Conservation (phyloP, 2,329 filamentous ascomycete genomes). For the Xylaria sp. region DNA sequence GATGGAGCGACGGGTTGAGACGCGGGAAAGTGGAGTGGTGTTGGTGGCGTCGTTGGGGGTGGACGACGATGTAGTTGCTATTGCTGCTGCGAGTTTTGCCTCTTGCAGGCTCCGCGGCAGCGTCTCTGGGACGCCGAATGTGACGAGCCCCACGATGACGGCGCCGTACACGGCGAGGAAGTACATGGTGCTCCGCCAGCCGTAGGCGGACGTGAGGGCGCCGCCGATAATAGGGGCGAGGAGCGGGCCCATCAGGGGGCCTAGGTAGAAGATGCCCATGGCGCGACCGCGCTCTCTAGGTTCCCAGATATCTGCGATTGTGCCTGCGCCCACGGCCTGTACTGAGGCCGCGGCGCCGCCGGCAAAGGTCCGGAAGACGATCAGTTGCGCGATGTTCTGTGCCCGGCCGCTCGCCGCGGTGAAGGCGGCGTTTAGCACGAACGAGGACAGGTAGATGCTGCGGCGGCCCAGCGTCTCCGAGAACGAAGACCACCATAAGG, state of each 20-base stretch:
- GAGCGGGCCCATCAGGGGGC: conserved; percentile 79
- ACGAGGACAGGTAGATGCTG: conserved; percentile 82
- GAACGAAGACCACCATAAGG: conserved; percentile 88
- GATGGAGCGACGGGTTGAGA: conserved; percentile 71
- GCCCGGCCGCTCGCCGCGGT: conserved; percentile 76
- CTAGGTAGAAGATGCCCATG: conserved; percentile 87
- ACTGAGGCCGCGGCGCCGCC: conserved; percentile 84
- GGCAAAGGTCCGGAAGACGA: conserved; percentile 77
- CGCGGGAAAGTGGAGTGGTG: conserved; percentile 55
- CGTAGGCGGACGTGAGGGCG: conserved; percentile 72
- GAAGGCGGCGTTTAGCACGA: conserved; percentile 77
- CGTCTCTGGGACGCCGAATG: conserved; percentile 75
- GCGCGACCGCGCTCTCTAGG: conserved; percentile 76
- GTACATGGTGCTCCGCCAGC: conserved; percentile 83
- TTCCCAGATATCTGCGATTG: conserved; percentile 85
- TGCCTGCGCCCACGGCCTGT: conserved; percentile 84
- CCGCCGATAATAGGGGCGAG: conserved; percentile 82
- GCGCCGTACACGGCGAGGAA: conserved; percentile 78
- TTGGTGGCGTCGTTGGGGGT: neutral
- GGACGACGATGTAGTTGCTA: no score
- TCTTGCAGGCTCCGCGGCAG: conserved; percentile 55
- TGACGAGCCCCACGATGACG: conserved; percentile 64
- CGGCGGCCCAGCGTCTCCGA: conserved; percentile 78
- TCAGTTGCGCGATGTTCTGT: conserved; percentile 77
- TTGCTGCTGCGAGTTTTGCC: neutral